Conservation (phyloP, 192 early-diverging fungal genomes). For the Jimgerdemannia flammicorona region DNA sequence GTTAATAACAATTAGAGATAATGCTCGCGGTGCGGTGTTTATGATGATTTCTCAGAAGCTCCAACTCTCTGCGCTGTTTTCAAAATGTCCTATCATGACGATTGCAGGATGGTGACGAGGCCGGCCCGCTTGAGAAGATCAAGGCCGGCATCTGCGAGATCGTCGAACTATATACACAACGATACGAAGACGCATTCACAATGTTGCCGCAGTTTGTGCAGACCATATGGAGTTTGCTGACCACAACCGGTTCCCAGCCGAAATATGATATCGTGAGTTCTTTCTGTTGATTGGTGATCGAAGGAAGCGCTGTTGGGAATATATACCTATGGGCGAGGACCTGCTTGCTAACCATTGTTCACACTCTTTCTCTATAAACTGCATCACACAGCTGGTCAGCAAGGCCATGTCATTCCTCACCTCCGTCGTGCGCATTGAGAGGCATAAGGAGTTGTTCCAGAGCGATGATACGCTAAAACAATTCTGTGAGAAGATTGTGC, state of each 20-base stretch:
- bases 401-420: constrained; percentile 89
- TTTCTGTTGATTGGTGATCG: background rate
- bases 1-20: constrained; percentile 3
- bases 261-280: constrained; percentile 76
- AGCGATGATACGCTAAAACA: constrained; percentile 62
- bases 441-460: constrained; percentile 73
- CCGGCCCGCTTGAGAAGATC: constrained; percentile 80
- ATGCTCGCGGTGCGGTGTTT: background rate
- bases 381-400: constrained; percentile 63
- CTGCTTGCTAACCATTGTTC: no score
- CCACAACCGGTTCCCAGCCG: constrained; percentile 58
- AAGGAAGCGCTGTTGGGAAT: no score
- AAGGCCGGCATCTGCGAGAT: constrained; percentile 95
- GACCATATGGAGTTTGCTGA: constrained; percentile 86
- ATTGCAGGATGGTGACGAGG: constrained; percentile 76
- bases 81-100: background rate
- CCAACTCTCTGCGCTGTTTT: no score
- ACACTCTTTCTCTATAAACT: background rate
- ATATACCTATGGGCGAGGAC: no score
- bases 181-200: constrained; percentile 88
- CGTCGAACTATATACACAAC: constrained; percentile 81
- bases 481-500: constrained; percentile 87
- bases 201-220: constrained; percentile 80
- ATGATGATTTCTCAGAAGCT: no score
- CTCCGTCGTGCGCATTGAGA: constrained; percentile 73